A percentile compares a stretch with the other conserved stretches of the same genome.
These are phyloP conservation scores for Kalmusia sp. DNA, from an alignment of 2,329 filamentous ascomycete genomes.

Conservation along the genomic window DNA sequence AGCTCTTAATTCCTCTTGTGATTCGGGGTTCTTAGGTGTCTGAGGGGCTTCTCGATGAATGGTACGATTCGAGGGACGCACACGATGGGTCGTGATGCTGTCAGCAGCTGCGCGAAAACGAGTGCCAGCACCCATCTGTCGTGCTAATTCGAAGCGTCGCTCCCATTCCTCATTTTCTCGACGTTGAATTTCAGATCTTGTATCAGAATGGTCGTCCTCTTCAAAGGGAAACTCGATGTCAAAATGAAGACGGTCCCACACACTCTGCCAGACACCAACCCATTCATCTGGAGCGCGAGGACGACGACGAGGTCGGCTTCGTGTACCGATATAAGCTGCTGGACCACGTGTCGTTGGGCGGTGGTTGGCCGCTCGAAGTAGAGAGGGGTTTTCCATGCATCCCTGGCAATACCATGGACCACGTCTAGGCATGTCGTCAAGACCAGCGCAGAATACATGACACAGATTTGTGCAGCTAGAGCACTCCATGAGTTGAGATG, in stretches of 20 bases:
- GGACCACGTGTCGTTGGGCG: slow-evolving; percentile 33
- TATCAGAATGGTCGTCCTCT: slow-evolving; percentile 65
- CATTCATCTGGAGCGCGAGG: slow-evolving; percentile 52
- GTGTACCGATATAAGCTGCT: slow-evolving; percentile 39
- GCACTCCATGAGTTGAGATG: slow-evolving; percentile 86
- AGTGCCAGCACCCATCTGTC: slow-evolving; percentile 76
- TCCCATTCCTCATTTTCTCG: slow-evolving; percentile 77
- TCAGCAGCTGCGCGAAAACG: slow-evolving; percentile 75
- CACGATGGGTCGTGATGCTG: slow-evolving; percentile 59
- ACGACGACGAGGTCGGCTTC: slow-evolving; percentile 38
- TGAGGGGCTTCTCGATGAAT: slow-evolving; percentile 47
- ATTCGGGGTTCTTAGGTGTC: slow-evolving; percentile 69
- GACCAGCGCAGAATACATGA: slow-evolving; percentile 89
- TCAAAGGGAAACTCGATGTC: slow-evolving; percentile 88
- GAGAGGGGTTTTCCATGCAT: slow-evolving; percentile 60
- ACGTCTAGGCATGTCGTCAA: slow-evolving; percentile 73
- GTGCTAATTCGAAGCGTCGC: slow-evolving; percentile 81
- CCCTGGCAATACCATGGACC: slow-evolving; percentile 92
- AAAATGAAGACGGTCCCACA: slow-evolving; percentile 79
- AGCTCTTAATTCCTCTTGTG: slow-evolving; percentile 79
- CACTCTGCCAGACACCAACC: slow-evolving; percentile 87
- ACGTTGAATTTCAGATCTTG: slow-evolving; percentile 62
- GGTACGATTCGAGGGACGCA: slow-evolving; percentile 44
- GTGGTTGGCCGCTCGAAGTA: slow-evolving; percentile 46
- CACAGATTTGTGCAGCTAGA: slow-evolving; percentile 89